Base-by-base conservation (phyloP, 2,329 filamentous ascomycete genomes). In the Arthrobotrys sphaeroides region DNA sequence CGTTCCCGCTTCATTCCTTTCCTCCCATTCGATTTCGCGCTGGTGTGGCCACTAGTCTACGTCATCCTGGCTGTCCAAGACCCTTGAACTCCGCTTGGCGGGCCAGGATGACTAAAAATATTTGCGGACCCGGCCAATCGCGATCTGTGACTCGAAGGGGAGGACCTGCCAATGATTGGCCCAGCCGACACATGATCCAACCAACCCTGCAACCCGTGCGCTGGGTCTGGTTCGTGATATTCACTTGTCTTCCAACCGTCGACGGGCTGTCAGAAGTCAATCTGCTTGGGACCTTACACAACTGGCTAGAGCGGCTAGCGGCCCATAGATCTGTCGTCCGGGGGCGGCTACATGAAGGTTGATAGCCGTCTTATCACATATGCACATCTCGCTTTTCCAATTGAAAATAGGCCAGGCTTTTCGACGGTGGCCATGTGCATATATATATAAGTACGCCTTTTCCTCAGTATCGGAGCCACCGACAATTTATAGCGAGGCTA, bases 51-150 rank as follows among this genome's bases (percentile, higher is more conserved):
- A 22, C 20, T 5, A 22, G 36, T 36, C 53, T 45, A 70, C 55
- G 66, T 70, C 66, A 70, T 70, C 55, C 45, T 43, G 5, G 43
- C 51, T 24, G 10, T 31, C 66, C 65, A 49, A 70, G 53, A 45
- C 57, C 43, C 55, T 59, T 55, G 45, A 62, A 20, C 51, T 51
- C 57, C 57, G 16, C 66, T 70, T 70, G 66, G 66, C 66, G 57
- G 24, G 24, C 18, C 51, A 49, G 42, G 43, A 43, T 70, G 66
- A 61, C 66, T 70, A 70, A 70, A 70, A 70, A 70, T 55, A 70
- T 51, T 69, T 22, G 26, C 9, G 20, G n/a, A 13, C n/a, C 33
- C 18, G 20, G 1, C 65, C 65, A 69, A 69, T 69, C 53, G 65
- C 28, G 38, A 31, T 26, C 2, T 2, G 31, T 61, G 24, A 33